Conservation (phyloP, 345 rosid species). For the Garcia nutans region DNA sequence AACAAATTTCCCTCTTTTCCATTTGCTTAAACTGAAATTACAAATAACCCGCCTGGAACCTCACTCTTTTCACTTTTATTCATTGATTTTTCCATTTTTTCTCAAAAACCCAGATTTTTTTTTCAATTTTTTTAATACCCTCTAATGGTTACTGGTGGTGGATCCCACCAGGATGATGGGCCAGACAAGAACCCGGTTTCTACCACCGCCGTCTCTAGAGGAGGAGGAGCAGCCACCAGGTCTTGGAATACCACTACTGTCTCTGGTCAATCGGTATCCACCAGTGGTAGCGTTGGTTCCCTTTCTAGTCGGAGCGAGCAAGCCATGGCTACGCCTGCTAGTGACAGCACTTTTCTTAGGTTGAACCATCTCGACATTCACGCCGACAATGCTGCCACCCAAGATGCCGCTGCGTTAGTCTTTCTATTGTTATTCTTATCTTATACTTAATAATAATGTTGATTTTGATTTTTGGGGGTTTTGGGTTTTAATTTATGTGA, state of each 20-base stretch:
- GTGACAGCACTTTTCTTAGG: slow-evolving; percentile 60
- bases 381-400: slow-evolving; percentile 91
- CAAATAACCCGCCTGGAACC: neutral
- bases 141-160: slow-evolving; percentile 32
- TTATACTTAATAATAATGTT: slow-evolving; percentile 15
- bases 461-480: slow-evolving; percentile 10
- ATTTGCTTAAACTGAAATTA: neutral
- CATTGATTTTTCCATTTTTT: too few relatives aligned
- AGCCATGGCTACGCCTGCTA: slow-evolving; percentile 68
- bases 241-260: slow-evolving; percentile 72
- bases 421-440: neutral
- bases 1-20: slow-evolving; percentile 14
- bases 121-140: too few relatives aligned
- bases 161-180: slow-evolving; percentile 51
- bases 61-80: neutral
- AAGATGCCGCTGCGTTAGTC: slow-evolving; percentile 61
- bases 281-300: slow-evolving; percentile 92
- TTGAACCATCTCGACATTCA: slow-evolving; percentile 82
- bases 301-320: slow-evolving; percentile 81
- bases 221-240: slow-evolving; percentile 53
- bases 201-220: slow-evolving; percentile 30
- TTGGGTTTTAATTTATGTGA: neutral
- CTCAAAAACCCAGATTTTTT: neutral
- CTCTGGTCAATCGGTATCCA: slow-evolving; percentile 84
- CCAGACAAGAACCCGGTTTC: slow-evolving; percentile 35